phyloP scores from a whole-genome alignment of 2,329 filamentous ascomycete species.

The Colletotrichum costaricense region DNA sequence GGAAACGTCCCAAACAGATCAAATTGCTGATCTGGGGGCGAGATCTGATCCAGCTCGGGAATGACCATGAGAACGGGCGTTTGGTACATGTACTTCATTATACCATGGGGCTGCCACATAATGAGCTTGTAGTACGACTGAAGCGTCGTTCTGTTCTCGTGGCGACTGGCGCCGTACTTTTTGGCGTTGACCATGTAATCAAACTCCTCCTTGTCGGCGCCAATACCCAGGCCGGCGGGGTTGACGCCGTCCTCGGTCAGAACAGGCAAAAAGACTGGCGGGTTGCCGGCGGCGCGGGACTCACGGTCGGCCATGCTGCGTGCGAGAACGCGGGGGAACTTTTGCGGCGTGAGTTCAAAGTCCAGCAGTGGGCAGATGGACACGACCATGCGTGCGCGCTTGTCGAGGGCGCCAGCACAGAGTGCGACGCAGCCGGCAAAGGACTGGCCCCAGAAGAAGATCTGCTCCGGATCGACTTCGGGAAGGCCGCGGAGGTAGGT shows the following conservation, averaged over 20 bases:
- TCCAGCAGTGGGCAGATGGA: no score
- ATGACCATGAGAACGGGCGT: conserved; percentile 42
- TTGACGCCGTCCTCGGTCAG: conserved; percentile 50
- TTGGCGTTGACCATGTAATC: conserved; percentile 38
- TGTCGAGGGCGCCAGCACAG: conserved; percentile 43
- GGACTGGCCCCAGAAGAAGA: conserved; percentile 44
- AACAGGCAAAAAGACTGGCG: conserved; percentile 48
- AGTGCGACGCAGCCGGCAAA: conserved; percentile 42
- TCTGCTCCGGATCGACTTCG: conserved; percentile 45
- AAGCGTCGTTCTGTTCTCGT: conserved; percentile 40
- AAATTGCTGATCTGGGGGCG: no score
- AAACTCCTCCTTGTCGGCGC: conserved; percentile 33
- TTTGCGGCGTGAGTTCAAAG: no score
- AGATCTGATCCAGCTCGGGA: conserved; percentile 39
- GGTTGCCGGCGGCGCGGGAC: conserved; percentile 50
- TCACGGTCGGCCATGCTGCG: conserved; percentile 48
- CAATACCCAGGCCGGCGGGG: conserved; percentile 45
- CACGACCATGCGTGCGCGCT: background rate
- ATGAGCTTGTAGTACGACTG: conserved; percentile 43
- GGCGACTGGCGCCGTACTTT: conserved; percentile 35
- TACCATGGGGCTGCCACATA: conserved; percentile 36
- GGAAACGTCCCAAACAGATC: no score
- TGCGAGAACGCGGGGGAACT: no score
- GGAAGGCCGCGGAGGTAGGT: conserved; percentile 57
- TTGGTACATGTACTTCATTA: conserved; percentile 35